These are phyloP conservation scores for Phytopythium sindhum DNA, from an alignment of 352 stramenopile genomes.

Conservation along the genomic window DNA sequence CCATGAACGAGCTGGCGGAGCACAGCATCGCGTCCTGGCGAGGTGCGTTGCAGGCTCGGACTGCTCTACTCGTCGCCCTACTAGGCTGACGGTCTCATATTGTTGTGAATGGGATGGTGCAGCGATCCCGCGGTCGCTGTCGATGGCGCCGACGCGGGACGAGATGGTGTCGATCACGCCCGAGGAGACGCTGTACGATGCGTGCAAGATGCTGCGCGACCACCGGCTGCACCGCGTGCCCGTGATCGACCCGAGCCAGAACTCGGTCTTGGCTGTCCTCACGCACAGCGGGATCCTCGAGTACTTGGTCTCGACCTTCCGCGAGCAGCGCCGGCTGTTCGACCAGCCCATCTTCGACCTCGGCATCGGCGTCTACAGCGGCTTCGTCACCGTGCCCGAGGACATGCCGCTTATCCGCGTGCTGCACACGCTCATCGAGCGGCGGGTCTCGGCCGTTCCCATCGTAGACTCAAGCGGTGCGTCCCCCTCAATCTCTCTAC, in stretches of 20 bases:
- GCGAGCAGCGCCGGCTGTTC: constrained; percentile 95
- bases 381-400: constrained; percentile 91
- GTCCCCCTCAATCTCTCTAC: constrained; percentile 11
- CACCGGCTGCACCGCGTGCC: constrained; percentile 92
- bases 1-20: constrained; percentile 86
- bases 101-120: background rate
- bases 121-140: constrained; percentile 87
- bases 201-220: constrained; percentile 85
- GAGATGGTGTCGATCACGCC: constrained; percentile 83
- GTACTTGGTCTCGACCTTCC: constrained; percentile 95
- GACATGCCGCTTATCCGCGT: constrained; percentile 93
- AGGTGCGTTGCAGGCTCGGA: constrained; percentile 28
- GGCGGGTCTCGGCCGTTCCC: constrained; percentile 76
- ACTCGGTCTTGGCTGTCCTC: constrained; percentile 91
- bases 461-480: constrained; percentile 82
- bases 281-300: constrained; percentile 94
- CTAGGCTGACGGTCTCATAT: background rate
- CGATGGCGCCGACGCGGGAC: constrained; percentile 52
- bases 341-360: constrained; percentile 96
- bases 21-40: constrained; percentile 85
- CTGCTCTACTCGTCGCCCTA: background rate
- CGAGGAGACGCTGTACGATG: constrained; percentile 88
- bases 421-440: constrained; percentile 84
- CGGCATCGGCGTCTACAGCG: constrained; percentile 93
- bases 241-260: constrained; percentile 92